Percentiles rank a stretch among this genome's conserved stretches.
These are phyloP conservation scores for Stephanodiscus minutulus DNA, from an alignment of 108 stramenopile genomes.

Conservation along the genomic window DNA sequence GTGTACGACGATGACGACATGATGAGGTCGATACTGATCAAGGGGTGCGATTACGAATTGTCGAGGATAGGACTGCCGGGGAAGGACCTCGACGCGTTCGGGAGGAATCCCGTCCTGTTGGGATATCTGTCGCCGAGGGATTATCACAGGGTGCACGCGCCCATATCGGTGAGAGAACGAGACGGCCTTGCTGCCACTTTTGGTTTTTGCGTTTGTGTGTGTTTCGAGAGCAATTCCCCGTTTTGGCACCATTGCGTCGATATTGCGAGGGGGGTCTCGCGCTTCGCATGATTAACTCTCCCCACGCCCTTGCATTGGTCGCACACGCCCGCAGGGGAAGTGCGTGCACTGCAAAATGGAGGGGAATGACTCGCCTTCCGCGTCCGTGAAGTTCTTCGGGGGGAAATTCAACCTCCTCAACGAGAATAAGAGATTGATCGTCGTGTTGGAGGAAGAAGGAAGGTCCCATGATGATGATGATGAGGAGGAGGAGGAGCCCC, in stretches of 20 bases:
- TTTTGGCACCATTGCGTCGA: no score
- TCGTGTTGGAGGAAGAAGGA: conserved; percentile 41
- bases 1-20: conserved; percentile 22
- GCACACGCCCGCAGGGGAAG: conserved; percentile 25
- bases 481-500: conserved; percentile 9
- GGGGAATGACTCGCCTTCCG: conserved; percentile 31
- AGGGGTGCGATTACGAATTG: conserved; percentile 46
- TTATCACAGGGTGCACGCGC: conserved; percentile 54
- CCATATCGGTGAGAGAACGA: conserved; percentile 19
- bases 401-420: conserved; percentile 53
- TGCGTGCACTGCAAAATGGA: conserved; percentile 47
- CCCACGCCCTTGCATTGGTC: neutral
- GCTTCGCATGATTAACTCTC: no score
- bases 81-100: conserved; percentile 28
- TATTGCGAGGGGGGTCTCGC: no score
- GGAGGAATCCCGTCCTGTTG: conserved; percentile 29
- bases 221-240: no score
- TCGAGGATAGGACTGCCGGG: conserved; percentile 40
- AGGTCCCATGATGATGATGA: neutral
- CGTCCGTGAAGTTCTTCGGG: conserved; percentile 56
- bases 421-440: conserved; percentile 47
- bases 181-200: neutral
- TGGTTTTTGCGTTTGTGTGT: neutral
- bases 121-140: conserved; percentile 51
- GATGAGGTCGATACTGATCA: conserved; percentile 42